phyloP scores from a whole-genome alignment of 495 filamentous ascomycete genomes.

The Daldinia grandis region DNA sequence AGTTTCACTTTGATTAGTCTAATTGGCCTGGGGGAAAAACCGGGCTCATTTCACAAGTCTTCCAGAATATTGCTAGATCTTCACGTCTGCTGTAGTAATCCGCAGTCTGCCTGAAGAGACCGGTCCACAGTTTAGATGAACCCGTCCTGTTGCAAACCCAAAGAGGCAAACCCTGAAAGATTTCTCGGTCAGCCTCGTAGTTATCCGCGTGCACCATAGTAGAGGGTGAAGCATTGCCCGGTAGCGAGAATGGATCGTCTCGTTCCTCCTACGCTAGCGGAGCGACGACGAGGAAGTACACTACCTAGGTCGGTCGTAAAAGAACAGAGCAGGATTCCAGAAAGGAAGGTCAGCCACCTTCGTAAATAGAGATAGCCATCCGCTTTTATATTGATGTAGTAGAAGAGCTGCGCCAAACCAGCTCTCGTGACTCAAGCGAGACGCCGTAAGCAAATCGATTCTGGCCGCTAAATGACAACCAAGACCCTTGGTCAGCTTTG shows the following conservation, averaged over 20 bases:
- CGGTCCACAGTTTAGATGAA: conserved; percentile 42
- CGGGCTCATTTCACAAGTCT: conserved; percentile 30
- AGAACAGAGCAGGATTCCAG: conserved; percentile 41
- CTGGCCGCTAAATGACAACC: conserved; percentile 34
- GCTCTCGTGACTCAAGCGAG: conserved; percentile 45
- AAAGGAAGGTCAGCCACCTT: conserved; percentile 49
- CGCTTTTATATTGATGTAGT: conserved; percentile 44
- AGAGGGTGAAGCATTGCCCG: conserved; percentile 14
- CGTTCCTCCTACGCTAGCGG: conserved; percentile 32
- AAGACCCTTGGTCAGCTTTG: conserved; percentile 22
- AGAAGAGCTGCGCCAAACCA: conserved; percentile 42
- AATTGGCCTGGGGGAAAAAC: conserved; percentile 17
- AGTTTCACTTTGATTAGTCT: conserved; percentile 35
- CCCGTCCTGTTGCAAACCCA: conserved; percentile 21
- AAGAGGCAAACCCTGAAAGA: conserved; percentile 36
- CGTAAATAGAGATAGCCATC: conserved; percentile 41
- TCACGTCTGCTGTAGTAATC: conserved; percentile 37
- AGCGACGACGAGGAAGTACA: conserved; percentile 34
- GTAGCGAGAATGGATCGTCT: conserved; percentile 43
- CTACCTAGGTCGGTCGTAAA: conserved; percentile 43
- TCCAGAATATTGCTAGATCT: conserved; percentile 40
- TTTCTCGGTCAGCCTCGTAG: conserved; percentile 37
- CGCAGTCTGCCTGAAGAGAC: conserved; percentile 35
- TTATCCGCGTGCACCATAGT: background rate
- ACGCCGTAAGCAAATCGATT: conserved; percentile 38